A percentile compares a stretch with the other conserved stretches of the same genome.
These are phyloP conservation scores for Suhomyces anneliseae DNA, from an alignment of 1,139 yeast species.

Conservation along the genomic window DNA sequence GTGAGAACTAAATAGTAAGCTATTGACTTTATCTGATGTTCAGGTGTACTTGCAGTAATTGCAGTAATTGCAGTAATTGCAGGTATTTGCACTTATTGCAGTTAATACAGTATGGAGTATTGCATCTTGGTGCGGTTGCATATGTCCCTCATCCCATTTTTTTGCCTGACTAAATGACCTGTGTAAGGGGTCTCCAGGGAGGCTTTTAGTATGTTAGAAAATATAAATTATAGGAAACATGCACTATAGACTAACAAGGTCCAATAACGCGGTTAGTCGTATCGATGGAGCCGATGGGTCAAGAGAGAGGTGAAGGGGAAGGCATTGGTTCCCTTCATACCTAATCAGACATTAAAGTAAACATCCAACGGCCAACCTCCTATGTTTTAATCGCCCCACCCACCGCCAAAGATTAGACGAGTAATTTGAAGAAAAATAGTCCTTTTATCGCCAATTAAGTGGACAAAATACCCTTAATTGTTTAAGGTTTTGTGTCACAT, in stretches of 20 bases:
- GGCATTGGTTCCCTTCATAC: neutral
- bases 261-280: neutral
- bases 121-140: too few species aligned
- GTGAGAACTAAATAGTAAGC: neutral
- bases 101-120: too few species aligned
- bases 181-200: neutral
- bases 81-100: neutral
- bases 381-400: conserved; percentile 1
- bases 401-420: neutral
- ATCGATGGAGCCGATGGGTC: neutral
- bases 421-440: neutral
- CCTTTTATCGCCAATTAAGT: neutral
- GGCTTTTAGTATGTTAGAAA: neutral
- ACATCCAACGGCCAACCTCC: neutral
- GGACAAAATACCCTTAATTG: neutral
- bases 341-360: neutral
- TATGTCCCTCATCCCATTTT: too few species aligned
- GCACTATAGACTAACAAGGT: neutral
- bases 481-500: conserved; percentile 1
- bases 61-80: neutral
- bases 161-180: neutral
- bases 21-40: neutral
- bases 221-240: neutral
- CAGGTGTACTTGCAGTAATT: neutral
- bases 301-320: neutral